These are phyloP conservation scores for Ceratorhiza oryzae-sativae DNA, from an alignment of 1,284 basidiomycete species.

Conservation along the genomic window DNA sequence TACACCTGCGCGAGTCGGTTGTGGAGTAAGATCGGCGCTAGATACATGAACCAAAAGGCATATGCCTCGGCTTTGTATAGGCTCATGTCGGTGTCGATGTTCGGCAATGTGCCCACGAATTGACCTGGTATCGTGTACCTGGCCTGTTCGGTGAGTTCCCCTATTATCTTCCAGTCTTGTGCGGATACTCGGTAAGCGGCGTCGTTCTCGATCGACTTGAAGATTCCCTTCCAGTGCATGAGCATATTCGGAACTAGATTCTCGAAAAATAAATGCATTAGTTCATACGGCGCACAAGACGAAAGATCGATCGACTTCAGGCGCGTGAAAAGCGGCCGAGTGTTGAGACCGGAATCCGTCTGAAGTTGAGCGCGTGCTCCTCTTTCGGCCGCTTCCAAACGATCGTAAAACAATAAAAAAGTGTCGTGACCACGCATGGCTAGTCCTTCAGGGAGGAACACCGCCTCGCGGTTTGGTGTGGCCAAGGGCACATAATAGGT, in stretches of 20 bases:
- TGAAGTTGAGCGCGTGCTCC: neutral
- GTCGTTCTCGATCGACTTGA: constrained; percentile 7
- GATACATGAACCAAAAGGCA: neutral
- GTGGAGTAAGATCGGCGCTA: neutral
- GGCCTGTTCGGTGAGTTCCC: constrained; percentile 5
- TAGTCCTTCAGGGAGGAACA: neutral
- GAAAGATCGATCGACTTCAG: too few species aligned
- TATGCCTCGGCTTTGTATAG: too few species aligned
- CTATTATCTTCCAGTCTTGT: constrained; percentile 16
- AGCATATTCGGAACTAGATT: too few species aligned
- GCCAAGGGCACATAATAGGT: constrained; percentile 37
- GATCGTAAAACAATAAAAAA: neutral
- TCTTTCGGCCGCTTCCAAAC: neutral
- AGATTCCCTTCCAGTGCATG: constrained; percentile 20
- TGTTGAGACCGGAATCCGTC: constrained; percentile 24
- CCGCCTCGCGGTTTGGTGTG: neutral
- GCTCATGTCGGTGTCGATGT: neutral
- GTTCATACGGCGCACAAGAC: too few species aligned
- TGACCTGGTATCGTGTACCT: constrained; percentile 31
- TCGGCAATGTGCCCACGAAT: constrained; percentile 37
- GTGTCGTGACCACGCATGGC: constrained; percentile 25
- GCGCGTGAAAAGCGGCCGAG: neutral
- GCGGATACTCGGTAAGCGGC: neutral
- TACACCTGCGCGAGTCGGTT: neutral
- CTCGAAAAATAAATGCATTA: too few species aligned